Evolutionary conservation across 179 eudicot genomes (phyloP).

Genomic region (Beta macrorhiza): DNA sequence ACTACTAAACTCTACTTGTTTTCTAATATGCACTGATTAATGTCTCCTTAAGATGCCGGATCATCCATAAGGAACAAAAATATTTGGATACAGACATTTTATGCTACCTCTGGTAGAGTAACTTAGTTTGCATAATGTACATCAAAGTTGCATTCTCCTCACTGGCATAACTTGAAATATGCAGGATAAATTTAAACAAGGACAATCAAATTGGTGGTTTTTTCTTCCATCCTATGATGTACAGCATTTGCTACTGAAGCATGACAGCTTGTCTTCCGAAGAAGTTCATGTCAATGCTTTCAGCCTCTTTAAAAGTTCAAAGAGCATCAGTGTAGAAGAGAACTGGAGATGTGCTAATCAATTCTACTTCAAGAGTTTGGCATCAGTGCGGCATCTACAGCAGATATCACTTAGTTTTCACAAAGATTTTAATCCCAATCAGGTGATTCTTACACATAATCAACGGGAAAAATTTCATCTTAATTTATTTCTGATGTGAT

Average conservation of each 20-base stretch:
- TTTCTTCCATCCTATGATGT: constrained; percentile 77
- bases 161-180: neutral
- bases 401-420: constrained; percentile 71
- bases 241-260: constrained; percentile 64
- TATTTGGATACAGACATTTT: neutral
- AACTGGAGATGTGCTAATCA: constrained; percentile 65
- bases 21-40: neutral
- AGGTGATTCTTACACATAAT: constrained; percentile 45
- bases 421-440: constrained; percentile 74
- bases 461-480: neutral
- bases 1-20: neutral
- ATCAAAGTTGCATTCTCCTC: neutral
- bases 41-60: neutral
- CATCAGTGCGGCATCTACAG: constrained; percentile 56
- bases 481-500: neutral
- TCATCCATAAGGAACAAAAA: neutral
- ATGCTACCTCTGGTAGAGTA: neutral
- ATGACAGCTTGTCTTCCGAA: constrained; percentile 27
- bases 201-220: constrained; percentile 61
- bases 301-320: constrained; percentile 29
- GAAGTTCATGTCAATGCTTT: constrained; percentile 29
- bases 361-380: constrained; percentile 80
- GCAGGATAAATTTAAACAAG: constrained; percentile 49
- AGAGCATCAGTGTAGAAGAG: constrained; percentile 33
- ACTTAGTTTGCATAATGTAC: neutral